Base-by-base conservation (phyloP, 2,329 filamentous ascomycete genomes). In the Aureobasidium namibiae region DNA sequence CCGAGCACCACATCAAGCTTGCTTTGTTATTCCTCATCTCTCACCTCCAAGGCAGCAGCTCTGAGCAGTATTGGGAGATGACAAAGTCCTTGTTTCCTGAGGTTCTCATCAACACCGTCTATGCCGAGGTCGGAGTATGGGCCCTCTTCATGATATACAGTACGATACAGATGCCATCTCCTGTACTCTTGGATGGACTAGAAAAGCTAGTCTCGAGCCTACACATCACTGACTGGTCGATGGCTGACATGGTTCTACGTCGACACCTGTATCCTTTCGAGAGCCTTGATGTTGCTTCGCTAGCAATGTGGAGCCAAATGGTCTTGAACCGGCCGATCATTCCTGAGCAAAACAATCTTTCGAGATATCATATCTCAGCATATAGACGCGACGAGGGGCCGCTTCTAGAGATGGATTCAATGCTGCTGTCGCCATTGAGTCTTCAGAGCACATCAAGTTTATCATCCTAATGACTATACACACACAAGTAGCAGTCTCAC, bases 101-200 rank as follows among this genome's bases (percentile, higher is more conserved):
- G 1, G 41, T 61, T 13, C 60, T 65, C 21, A 39, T 65, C 31
- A 62, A 60, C 13, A 65, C 62, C 0, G 50, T 64, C 11, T 65
- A 60, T 36, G 64, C 63, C 24, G 63, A 65, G 36, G 41, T 63
- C 9, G 50, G 56, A 10, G 60, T 65, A 48, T 65, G 63, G 64
- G 53, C 61, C 11, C 53, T 65, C 14, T 61, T 63, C 29, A 60
- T 52, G 23, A 62, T 65, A 26, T 64, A 62, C 48, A 33, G 50
- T 24, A 54, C 48, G 13, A 18, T 16, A 4, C 48, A 18, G 23
- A 39, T 39, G 0, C 48, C 18, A 13, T 13, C 48, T n/a, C 48
- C 48, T 9, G n/a, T 18, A 7, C 48, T 52, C 3, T 34, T 52
- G 14, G 48, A 39, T 38, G 48, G 48, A n/a, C 9, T 52, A 3